Base-by-base conservation (phyloP, 306 rosid genomes). In the Castanopsis chinensis region DNA sequence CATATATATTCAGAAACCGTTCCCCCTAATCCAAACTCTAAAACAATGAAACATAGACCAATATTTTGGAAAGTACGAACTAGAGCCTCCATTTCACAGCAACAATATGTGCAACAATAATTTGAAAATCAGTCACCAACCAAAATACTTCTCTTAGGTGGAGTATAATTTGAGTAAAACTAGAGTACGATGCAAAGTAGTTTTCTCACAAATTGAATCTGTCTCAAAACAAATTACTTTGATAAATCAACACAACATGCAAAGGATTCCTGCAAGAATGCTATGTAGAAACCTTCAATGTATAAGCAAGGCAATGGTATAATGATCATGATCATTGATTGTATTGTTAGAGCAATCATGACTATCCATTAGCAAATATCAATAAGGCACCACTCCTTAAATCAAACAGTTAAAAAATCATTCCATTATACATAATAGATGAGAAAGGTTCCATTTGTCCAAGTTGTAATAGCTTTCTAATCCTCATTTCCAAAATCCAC, bases 401-500 rank as follows among this genome's bases (percentile, higher is more conserved):
- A 18, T 8, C 23, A 67, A 33, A 33, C 45, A 30, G 35, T 35
- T 19, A 17, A 32, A 6, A 33, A 45, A 6, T 19, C 14, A 18
- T 7, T 33, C 6, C 25, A 63, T 32, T 65, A 65, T 14, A 19
- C 4, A 28, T 15, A 4, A 64, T 17, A 3, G 43, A 59, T 15
- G 17, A 28, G 13, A 68, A 19, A 59, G 11, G 52, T n/a, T 35
- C 37, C 52, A 68, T 63, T 28, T 68, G 72, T 75, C 43, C 70
- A 45, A 75, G 70, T 61, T 27, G 9, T 19, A 61, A 25, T 17
- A 67, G 70, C 69, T 51, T 49, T n/a, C 58, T 52, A 55, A 64
- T 45, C 64, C 30, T 53, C 67, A 54, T 71, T 37, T 68, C 54
- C 69, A 77, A 59, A 65, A 25, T 43, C 75, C 54, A 77, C 2